A percentile compares a stretch with the other conserved stretches of the same genome.
phyloP scores from a whole-genome alignment of 2,329 filamentous ascomycete genomes.

The Huntiella abstrusa region DNA sequence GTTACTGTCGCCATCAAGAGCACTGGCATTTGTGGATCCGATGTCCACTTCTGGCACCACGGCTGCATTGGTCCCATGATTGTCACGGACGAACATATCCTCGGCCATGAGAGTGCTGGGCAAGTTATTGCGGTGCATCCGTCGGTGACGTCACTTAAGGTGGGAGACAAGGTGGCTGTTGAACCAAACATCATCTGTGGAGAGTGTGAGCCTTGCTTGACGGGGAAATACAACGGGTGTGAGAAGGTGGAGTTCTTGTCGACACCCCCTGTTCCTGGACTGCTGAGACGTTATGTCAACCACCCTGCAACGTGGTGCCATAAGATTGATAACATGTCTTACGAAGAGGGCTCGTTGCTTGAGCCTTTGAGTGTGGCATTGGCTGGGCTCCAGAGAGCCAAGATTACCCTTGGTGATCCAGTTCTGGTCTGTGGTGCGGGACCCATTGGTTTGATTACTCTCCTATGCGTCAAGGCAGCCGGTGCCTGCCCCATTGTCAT shows the following conservation, averaged over 20 bases:
- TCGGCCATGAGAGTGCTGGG: conserved; percentile 86
- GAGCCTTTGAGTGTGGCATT: conserved; percentile 82
- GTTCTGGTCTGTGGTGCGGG: conserved; percentile 83
- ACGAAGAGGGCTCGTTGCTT: conserved; percentile 74
- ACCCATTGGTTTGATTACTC: conserved; percentile 77
- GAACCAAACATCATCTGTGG: conserved; percentile 90
- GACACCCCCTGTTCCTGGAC: conserved; percentile 72
- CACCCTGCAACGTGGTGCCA: conserved; percentile 91
- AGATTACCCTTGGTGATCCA: conserved; percentile 65
- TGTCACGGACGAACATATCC: conserved; percentile 70
- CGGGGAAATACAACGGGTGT: conserved; percentile 89
- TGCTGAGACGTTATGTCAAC: conserved; percentile 83
- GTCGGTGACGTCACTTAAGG: conserved; percentile 56
- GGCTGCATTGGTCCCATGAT: conserved; percentile 95
- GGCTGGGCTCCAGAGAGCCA: conserved; percentile 69
- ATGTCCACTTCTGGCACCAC: conserved; percentile 94
- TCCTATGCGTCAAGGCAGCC: conserved; percentile 68
- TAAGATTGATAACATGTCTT: conserved; percentile 85
- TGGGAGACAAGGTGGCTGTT: conserved; percentile 80
- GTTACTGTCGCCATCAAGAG: conserved; percentile 80
- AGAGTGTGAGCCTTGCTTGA: conserved; percentile 76
- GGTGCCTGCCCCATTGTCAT: conserved; percentile 84
- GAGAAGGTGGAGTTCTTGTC: conserved; percentile 71
- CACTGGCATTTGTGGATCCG: conserved; percentile 93
- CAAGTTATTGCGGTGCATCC: conserved; percentile 65